phyloP scores from a whole-genome alignment of 768 basidiomycete species.

The Lyophyllum semitale region DNA sequence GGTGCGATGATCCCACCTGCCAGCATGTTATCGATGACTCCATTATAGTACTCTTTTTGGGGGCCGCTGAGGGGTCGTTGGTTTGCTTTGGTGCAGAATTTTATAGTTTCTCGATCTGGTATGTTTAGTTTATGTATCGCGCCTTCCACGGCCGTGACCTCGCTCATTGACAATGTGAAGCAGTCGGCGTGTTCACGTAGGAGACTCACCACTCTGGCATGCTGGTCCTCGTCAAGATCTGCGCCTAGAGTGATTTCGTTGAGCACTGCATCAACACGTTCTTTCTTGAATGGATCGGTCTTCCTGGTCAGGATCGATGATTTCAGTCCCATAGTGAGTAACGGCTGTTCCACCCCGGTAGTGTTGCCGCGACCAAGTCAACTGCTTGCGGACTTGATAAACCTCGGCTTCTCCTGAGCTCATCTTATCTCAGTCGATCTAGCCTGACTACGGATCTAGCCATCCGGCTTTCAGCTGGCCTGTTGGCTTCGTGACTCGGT shows the following conservation, averaged over 20 bases:
- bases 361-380: too few relatives aligned
- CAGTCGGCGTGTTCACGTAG: constrained; percentile 34
- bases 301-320: constrained; percentile 21
- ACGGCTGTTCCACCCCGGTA: not conserved
- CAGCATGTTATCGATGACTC: constrained; percentile 34
- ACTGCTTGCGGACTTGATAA: too few relatives aligned
- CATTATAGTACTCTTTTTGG: constrained; percentile 30
- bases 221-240: constrained; percentile 29
- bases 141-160: constrained; percentile 32
- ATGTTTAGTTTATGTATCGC: constrained; percentile 36
- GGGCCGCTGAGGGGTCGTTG: constrained; percentile 32
- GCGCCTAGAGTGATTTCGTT: constrained; percentile 24
- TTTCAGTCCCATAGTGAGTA: not conserved
- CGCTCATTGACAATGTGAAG: constrained; percentile 39
- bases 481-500: too few relatives aligned
- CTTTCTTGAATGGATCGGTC: constrained; percentile 26
- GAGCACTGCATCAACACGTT: constrained; percentile 21
- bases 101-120: constrained; percentile 18
- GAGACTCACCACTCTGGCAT: constrained; percentile 18
- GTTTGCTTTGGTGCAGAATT: constrained; percentile 31
- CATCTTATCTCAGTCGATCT: too few relatives aligned
- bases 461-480: too few relatives aligned
- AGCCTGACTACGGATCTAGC: too few relatives aligned
- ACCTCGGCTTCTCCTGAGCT: too few relatives aligned
- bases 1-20: constrained; percentile 33